Evolutionary conservation across 345 rosid species (phyloP), one percentile per base, ranked within the genome.

Genomic region (Hirschfeldia incana): DNA sequence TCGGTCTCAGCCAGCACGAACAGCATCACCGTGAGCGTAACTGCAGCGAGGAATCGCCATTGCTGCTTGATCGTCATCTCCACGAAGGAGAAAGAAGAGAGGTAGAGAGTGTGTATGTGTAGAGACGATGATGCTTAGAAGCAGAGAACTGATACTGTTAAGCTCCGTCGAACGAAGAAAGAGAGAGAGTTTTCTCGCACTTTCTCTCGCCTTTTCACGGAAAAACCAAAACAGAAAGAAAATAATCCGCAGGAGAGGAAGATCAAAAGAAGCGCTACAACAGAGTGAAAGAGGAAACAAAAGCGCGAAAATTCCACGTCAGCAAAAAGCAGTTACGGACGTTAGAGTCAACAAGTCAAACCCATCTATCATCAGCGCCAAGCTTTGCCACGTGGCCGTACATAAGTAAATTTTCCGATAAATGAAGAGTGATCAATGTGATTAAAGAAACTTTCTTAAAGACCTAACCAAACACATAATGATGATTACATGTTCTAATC

Each of bases 1-100:
- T 72, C 72, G 6, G 92, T 85, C 37, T 72, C 58, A 68, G 88
- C 77, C 39, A 72, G 81, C 71, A 73, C 69, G 82, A 79, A 80
- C 65, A 88, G 80, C 71, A 75, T 63, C 70, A 67, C 74, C 4
- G 58, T 82, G 87, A 86, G 37, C 65, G 86, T 53, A 49, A 82
- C 53, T 9, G 74, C 74, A 13, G 68, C 60, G 63, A 76, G 58
- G 68, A 28, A 76, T 32, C 72, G 46, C 34, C 30, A 60, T 34
- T 61, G 15, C 61, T 76, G 78, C 27, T 51, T 82, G 44, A 57
- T 79, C 86, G 82, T 90, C 79, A 83, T 80, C 71, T 67, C 77
- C 28, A 64, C 15, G 21, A 26, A 9, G 76, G 80, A 74, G 78
- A 10, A 62, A 76, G 55, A 46, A 28, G 59, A 12, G 28, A 62